phyloP scores from a whole-genome alignment of 2,329 filamentous ascomycete species.

The Chaetomiaceae sp. region DNA sequence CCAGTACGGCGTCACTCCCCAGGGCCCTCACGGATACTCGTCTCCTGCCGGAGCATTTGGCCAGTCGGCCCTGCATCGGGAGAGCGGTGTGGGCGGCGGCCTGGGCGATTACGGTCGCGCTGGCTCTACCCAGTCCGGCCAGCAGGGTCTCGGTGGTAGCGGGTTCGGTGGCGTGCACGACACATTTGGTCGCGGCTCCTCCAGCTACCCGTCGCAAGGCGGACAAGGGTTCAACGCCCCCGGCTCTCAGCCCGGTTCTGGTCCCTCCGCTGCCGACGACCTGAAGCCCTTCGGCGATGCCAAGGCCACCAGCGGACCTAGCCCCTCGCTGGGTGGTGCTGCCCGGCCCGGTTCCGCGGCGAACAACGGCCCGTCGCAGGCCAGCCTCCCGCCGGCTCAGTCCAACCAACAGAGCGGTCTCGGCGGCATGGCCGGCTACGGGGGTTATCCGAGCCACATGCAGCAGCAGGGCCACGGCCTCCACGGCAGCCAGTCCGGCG shows the following conservation, averaged over 20 bases:
- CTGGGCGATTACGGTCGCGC: slow-evolving; percentile 51
- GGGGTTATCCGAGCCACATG: slow-evolving; percentile 49
- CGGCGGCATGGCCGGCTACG: slow-evolving; percentile 48
- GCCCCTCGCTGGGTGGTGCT: slow-evolving; percentile 50
- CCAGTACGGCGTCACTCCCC: slow-evolving; percentile 51
- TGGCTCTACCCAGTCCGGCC: slow-evolving; percentile 45
- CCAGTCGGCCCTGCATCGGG: slow-evolving; percentile 48
- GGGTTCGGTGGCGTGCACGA: slow-evolving; percentile 53
- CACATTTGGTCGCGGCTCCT: slow-evolving; percentile 48
- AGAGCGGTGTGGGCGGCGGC: slow-evolving; percentile 46
- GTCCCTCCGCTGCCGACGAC: slow-evolving; percentile 45
- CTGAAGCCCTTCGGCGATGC: slow-evolving; percentile 55
- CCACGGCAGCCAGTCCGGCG: slow-evolving; percentile 44
- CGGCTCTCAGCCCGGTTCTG: slow-evolving; percentile 41
- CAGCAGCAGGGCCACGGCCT: slow-evolving; percentile 41
- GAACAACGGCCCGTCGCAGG: slow-evolving; percentile 48
- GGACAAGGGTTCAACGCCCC: slow-evolving; percentile 50
- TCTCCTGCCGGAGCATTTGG: slow-evolving; percentile 51
- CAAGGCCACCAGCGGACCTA: slow-evolving; percentile 51
- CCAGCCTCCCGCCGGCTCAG: slow-evolving; percentile 51
- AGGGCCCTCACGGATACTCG: slow-evolving; percentile 54
- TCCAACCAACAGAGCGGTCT: slow-evolving; percentile 44
- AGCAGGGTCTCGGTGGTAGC: slow-evolving; percentile 46
- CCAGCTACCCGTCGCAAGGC: slow-evolving; percentile 51
- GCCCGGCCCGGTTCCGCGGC: slow-evolving; percentile 55